Base-by-base conservation (phyloP, 495 filamentous ascomycete species). In the Lophiotrema nucula region DNA sequence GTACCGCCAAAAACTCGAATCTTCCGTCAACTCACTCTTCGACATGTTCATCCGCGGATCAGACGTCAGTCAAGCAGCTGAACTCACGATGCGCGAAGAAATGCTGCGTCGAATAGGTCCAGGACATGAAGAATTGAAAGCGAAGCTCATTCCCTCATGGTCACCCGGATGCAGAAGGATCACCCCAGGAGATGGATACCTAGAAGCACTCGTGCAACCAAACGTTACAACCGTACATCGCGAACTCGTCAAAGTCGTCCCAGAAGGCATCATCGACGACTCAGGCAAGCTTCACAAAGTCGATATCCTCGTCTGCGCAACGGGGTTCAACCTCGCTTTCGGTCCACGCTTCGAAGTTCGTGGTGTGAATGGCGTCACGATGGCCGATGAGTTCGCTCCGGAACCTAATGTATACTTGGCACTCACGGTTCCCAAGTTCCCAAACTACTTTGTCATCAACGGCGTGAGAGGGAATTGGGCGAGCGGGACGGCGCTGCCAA, bases 381-480 rank as follows among this genome's bases (percentile, higher is more conserved):
- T 59, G 37, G 37, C n/a, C 2, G 48, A 59, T 48, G 42, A 56
- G 26, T 56, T 47, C 21, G 6, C 18, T 4, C 43, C 42, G 5
- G 43, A 56, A 23, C 53, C 53, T 3, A 21, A 41, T n/a, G 42
- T 48, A 1, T 56, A 56, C 43, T 31, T 56, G 5, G 25, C 53
- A 2, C 2, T 56, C 21, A 43, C 56, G 3, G 39, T 49, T 15
- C 47, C 47, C 2, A 43, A 43, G 22, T 59, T 52, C 27, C 56
- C 56, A 1, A 59, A 59, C 19, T 59, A 56, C 21, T 56, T 56
- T 21, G 22, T 47, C 2, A 41, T 56, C 23, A 55, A 55, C 16
- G 52, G 52, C 2, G 52, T 55, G 5, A 28, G 52, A 18, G 52
- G 52, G 18, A 46, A 55, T 18, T 55, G 52, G 52, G 52, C 41